phyloP scores from a whole-genome alignment of 106 monocot genomes.

The Dendrobium chrysotoxum region DNA sequence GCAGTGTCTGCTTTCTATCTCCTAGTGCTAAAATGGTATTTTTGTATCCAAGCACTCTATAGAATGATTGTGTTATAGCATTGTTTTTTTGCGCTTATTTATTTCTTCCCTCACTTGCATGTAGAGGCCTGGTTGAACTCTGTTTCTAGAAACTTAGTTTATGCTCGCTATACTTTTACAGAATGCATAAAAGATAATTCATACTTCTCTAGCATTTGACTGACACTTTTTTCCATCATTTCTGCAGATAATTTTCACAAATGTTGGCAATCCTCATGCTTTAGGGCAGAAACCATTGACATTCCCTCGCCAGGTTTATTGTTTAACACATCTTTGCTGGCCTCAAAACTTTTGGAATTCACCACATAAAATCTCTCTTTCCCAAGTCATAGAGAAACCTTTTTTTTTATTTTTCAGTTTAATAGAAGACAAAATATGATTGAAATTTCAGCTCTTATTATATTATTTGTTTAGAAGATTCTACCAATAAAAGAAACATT shows the following conservation, averaged over 20 bases:
- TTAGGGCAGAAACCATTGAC: constrained; percentile 95
- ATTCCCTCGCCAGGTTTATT: constrained; percentile 89
- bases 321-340: not conserved
- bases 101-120: not conserved
- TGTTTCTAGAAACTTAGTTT: not conserved
- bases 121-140: not conserved
- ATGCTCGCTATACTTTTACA: not conserved
- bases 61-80: not conserved
- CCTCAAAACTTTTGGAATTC: not conserved
- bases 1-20: not conserved
- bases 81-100: not conserved
- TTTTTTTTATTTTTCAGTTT: not conserved
- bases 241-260: constrained; percentile 93
- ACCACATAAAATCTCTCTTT: not conserved
- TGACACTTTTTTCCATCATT: not conserved
- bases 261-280: constrained; percentile 98
- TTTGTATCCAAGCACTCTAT: not conserved
- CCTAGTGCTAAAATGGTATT: not conserved
- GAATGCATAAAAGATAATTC: not conserved
- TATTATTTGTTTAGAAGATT: not conserved
- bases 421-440: not conserved
- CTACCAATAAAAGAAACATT: not conserved
- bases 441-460: not conserved
- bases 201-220: not conserved
- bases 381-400: not conserved